Conservation (phyloP, 306 rosid genomes). For the Datisca glomerata region DNA sequence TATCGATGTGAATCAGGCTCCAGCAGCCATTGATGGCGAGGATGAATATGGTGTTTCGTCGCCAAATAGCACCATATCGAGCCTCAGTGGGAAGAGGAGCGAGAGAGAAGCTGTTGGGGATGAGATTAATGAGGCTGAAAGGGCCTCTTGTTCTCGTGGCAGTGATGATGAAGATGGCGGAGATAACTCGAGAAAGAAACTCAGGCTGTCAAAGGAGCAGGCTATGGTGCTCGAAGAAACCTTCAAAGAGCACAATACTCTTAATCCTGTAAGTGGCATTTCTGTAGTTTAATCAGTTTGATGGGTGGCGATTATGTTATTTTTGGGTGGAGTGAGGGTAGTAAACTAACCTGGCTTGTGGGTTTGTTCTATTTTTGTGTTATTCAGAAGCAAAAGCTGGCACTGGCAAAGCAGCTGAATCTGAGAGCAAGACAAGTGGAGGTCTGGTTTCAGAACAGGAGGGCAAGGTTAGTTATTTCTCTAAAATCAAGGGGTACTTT, state of each 20-base stretch:
- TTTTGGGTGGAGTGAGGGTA: not conserved
- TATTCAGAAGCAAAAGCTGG: slow-evolving; percentile 84
- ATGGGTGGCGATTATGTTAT: slow-evolving; percentile 8
- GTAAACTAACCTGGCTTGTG: not conserved
- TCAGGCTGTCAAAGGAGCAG: slow-evolving; percentile 79
- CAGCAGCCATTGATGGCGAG: slow-evolving; percentile 26
- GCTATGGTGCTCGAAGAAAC: slow-evolving; percentile 67
- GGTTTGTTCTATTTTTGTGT: not conserved
- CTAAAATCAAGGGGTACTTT: slow-evolving; percentile 5
- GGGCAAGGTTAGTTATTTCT: slow-evolving; percentile 61
- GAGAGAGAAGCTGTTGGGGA: slow-evolving; percentile 56
- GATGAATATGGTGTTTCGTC: slow-evolving; percentile 74
- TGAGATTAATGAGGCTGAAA: slow-evolving; percentile 53
- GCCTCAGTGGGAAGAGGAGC: slow-evolving; percentile 68
- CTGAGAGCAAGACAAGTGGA: slow-evolving; percentile 88
- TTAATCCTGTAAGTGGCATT: slow-evolving; percentile 59
- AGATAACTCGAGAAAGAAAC: slow-evolving; percentile 63
- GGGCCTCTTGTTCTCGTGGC: slow-evolving; percentile 51
- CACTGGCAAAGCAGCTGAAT: slow-evolving; percentile 69
- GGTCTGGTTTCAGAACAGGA: slow-evolving; percentile 96
- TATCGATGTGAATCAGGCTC: slow-evolving; percentile 42
- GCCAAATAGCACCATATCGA: slow-evolving; percentile 83
- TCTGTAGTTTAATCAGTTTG: not conserved
- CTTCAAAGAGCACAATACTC: slow-evolving; percentile 75
- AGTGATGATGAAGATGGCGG: slow-evolving; percentile 62